Base-by-base conservation (phyloP, 805 yeast genomes). In the Lipomyces starkeyi region DNA sequence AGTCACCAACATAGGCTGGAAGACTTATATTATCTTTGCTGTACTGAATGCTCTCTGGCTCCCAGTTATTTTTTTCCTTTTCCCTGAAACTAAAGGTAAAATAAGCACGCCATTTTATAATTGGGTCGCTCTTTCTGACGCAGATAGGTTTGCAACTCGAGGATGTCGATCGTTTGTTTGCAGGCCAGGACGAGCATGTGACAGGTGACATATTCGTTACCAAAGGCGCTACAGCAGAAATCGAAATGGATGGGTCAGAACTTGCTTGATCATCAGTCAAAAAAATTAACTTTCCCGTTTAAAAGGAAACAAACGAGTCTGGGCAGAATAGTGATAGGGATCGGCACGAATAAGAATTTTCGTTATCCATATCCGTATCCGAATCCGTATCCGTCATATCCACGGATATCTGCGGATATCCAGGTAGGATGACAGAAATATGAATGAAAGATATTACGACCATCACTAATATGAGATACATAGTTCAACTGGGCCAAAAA, bases 131-230 rank as follows among this genome's bases (percentile, higher is more conserved):
- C n/a, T 40, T 64, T 80, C 86, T 60, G 91, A 89, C 76, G 97
- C 97, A 0, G 97, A 93, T 77, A 92, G 65, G 65, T 25, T 20
- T 92, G 63, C 84, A 88, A 32, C 65, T 65, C 53, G 68, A 65
- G 25, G 63, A 65, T 13, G 62, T 65, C 32, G 65, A 65, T 49
- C 52, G 34, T 8, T 14, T 61, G n/a, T 56, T 65, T 29, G 58
- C 60, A 2, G 29, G 55, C 29, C 43, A 56, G 14, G 59, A 22
- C 20, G 55, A 20, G 25, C 22, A 9, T 25, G 29, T 9, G 25
- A 25, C 55, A 25, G 14, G 55, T 13, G 29, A 6, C 1, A 17
- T 13, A 13, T 20, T 20, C 29, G 55, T 5, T 25, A 6, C 25
- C 17, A 20, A 52, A 52, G 0, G 4, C 9, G 13, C 47, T 11